Evolutionary conservation across 2,329 filamentous ascomycete species (phyloP).

Genomic region (Aspergillaceae sp.): DNA sequence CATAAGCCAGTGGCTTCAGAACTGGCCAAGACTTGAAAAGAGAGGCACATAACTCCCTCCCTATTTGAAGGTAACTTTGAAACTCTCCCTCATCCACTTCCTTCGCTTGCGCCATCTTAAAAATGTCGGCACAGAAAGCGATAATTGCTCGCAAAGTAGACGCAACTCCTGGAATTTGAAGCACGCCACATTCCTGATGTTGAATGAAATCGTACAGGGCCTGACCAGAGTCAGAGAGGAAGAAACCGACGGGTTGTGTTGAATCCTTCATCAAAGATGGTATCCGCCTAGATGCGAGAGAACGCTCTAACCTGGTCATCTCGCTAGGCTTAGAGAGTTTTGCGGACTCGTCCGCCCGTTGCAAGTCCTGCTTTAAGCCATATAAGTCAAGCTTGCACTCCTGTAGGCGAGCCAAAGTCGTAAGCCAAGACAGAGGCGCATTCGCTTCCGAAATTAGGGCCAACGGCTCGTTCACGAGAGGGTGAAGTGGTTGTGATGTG

Average conservation of each 20-base stretch:
- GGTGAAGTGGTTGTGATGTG: slow-evolving; percentile 28
- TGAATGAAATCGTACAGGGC: slow-evolving; percentile 28
- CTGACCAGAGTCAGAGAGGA: slow-evolving; percentile 31
- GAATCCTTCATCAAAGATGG: slow-evolving; percentile 34
- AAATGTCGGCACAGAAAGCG: slow-evolving; percentile 43
- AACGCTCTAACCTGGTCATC: slow-evolving; percentile 35
- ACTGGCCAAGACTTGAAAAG: slow-evolving; percentile 18
- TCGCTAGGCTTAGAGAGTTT: slow-evolving; percentile 32
- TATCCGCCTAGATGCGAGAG: slow-evolving; percentile 32
- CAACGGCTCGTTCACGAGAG: slow-evolving; percentile 33
- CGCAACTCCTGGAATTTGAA: slow-evolving; percentile 18
- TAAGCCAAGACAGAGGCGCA: slow-evolving; percentile 15
- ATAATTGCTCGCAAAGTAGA: slow-evolving; percentile 25
- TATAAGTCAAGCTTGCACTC: slow-evolving; percentile 31
- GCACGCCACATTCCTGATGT: slow-evolving; percentile 16
- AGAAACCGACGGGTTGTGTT: slow-evolving; percentile 31
- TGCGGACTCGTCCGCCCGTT: slow-evolving; percentile 23
- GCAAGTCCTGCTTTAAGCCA: slow-evolving; percentile 24
- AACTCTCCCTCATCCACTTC: slow-evolving; percentile 47
- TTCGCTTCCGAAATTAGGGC: slow-evolving; percentile 18
- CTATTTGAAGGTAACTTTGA: slow-evolving; percentile 45
- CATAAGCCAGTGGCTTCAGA: slow-evolving; percentile 19
- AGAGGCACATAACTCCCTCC: slow-evolving; percentile 26
- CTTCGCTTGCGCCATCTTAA: slow-evolving; percentile 31
- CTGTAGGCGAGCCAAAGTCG: slow-evolving; percentile 27